phyloP scores from a whole-genome alignment of 2,329 filamentous ascomycete genomes.

The Corniculantispora saksenae region DNA sequence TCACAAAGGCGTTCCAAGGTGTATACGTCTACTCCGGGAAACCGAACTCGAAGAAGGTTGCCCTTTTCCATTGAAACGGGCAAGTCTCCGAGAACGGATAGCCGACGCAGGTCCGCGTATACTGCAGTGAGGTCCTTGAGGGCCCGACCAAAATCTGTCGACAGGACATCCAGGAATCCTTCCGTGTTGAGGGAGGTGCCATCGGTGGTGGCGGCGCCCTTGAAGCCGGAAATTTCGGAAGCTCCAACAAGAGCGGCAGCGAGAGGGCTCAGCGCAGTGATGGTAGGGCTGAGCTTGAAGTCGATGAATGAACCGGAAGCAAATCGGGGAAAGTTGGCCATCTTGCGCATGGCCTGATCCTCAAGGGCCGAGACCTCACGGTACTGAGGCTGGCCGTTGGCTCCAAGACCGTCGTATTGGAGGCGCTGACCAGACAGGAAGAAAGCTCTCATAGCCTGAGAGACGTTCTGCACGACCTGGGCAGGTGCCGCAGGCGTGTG shows the following conservation, averaged over 20 bases:
- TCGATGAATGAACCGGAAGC: constrained; percentile 80
- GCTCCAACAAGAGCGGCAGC: constrained; percentile 54
- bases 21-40: constrained; percentile 84
- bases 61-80: constrained; percentile 72
- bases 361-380: constrained; percentile 74
- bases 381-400: constrained; percentile 76
- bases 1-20: constrained; percentile 82
- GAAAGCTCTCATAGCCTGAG: constrained; percentile 87
- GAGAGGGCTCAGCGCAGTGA: constrained; percentile 82
- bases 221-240: constrained; percentile 45
- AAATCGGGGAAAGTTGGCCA: constrained; percentile 58
- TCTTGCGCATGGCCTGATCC: constrained; percentile 68
- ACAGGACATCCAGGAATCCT: constrained; percentile 81
- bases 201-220: constrained; percentile 41
- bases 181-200: constrained; percentile 73
- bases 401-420: constrained; percentile 77
- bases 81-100: constrained; percentile 78
- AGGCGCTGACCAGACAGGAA: constrained; percentile 87
- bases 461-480: constrained; percentile 94
- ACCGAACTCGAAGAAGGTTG: constrained; percentile 75
- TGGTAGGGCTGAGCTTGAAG: constrained; percentile 83
- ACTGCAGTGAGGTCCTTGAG: constrained; percentile 80
- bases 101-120: constrained; percentile 76
- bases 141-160: constrained; percentile 83
- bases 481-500: constrained; percentile 82